phyloP scores from a whole-genome alignment of 208 protist genomes.

The Herpetomonas tarakana region DNA sequence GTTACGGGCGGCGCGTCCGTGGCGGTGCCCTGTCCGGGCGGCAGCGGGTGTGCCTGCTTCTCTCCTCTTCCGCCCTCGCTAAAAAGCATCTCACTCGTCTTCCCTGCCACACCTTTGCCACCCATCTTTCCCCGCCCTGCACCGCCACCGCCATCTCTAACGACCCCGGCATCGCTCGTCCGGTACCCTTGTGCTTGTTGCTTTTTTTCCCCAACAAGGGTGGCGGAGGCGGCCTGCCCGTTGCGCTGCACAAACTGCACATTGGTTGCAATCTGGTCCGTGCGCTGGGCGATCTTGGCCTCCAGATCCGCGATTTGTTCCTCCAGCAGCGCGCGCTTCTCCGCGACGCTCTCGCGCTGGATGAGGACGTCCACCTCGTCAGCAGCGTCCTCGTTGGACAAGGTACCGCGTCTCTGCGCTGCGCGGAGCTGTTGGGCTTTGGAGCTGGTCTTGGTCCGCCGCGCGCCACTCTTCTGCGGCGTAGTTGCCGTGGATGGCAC shows the following conservation, averaged over 20 bases:
- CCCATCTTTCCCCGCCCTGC: no score
- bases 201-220: no score
- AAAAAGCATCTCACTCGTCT: not conserved
- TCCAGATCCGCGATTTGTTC: constrained; percentile 7
- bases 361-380: not conserved
- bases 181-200: no score
- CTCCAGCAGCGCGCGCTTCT: constrained; percentile 5
- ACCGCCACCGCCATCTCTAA: no score
- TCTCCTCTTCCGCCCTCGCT: no score
- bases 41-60: not conserved
- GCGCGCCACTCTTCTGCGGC: not conserved
- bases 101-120: no score
- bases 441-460: not conserved
- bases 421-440: not conserved
- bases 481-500: not conserved
- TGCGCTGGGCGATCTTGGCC: constrained; percentile 10
- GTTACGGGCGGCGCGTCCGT: not conserved
- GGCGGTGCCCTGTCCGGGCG: no score
- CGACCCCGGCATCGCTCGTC: no score
- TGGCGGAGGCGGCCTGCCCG: not conserved
- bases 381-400: not conserved
- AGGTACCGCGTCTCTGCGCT: not conserved
- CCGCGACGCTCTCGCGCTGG: constrained; percentile 1
- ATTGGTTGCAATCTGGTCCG: constrained; percentile 12
- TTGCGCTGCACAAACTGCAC: not conserved